A percentile compares a stretch with the other conserved stretches of the same genome.
Evolutionary conservation across 2,329 filamentous ascomycete species (phyloP).

Genomic region (Colletotrichum endophyticum): DNA sequence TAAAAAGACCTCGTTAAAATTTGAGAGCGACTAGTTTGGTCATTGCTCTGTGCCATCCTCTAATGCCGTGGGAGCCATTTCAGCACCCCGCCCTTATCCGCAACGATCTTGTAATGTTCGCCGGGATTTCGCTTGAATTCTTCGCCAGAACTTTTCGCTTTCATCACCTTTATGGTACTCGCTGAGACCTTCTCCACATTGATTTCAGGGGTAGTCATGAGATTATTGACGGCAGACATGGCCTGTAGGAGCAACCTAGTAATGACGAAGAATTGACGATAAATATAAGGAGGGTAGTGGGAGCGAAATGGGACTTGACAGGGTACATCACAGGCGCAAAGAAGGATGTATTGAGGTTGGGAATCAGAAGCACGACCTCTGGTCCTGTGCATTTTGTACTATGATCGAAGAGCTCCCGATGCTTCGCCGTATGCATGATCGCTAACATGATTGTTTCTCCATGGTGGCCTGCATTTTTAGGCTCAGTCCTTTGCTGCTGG

Average conservation of each 20-base stretch:
- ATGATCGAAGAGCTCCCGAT: background rate
- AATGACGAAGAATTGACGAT: background rate
- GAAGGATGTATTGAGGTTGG: background rate
- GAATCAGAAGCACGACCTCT: background rate
- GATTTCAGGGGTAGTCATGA: background rate
- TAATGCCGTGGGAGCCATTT: background rate
- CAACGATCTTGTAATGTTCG: background rate
- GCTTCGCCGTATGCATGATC: background rate
- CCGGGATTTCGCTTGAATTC: background rate
- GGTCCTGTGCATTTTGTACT: background rate
- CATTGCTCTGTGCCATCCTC: background rate
- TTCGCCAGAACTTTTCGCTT: background rate
- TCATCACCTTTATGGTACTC: background rate
- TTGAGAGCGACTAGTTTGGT: background rate
- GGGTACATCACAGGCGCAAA: background rate
- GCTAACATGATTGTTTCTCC: background rate
- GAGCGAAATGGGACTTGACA: rapidly evolving
- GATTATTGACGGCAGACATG: background rate
- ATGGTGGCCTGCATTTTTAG: rapidly evolving
- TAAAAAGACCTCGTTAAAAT: background rate
- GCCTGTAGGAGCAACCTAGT: background rate
- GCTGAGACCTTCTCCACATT: background rate
- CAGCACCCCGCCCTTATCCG: background rate
- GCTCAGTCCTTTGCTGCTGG: background rate
- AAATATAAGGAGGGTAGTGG: background rate